Evolutionary conservation across 345 rosid genomes (phyloP).

Genomic region (Citrus inodora): DNA sequence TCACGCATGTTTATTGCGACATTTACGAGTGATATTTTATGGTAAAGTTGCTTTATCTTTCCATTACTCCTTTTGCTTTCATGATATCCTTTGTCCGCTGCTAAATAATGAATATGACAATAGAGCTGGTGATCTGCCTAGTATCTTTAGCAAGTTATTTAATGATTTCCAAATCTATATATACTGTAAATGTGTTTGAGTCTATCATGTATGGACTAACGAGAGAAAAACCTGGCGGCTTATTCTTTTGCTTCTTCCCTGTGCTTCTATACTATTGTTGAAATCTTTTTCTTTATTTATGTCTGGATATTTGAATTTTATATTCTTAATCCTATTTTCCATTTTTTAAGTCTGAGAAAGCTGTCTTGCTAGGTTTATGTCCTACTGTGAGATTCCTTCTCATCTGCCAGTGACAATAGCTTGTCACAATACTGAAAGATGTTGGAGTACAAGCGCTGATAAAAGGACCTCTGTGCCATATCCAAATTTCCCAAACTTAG

Average conservation of each 20-base stretch:
- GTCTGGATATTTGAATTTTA: not conserved
- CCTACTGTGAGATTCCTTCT: constrained; percentile 64
- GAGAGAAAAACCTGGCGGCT: not conserved
- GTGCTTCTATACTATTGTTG: not conserved
- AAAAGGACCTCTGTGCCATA: constrained; percentile 55
- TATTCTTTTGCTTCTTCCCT: not conserved
- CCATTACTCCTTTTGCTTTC: not conserved
- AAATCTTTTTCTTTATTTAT: not conserved
- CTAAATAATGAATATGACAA: not conserved
- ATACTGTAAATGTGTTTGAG: not conserved
- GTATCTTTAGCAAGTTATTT: not conserved
- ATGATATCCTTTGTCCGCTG: not conserved
- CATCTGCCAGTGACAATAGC: constrained; percentile 83
- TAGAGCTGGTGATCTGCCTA: not conserved
- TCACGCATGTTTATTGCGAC: constrained; percentile 73
- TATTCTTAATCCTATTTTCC: not conserved
- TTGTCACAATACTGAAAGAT: constrained; percentile 69
- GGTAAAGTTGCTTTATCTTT: constrained; percentile 39
- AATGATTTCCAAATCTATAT: not conserved
- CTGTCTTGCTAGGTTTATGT: constrained; percentile 58
- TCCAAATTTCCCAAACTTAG: constrained; percentile 65
- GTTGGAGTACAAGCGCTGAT: constrained; percentile 76
- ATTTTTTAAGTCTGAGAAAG: constrained; percentile 19
- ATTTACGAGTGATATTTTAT: constrained; percentile 74
- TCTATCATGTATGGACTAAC: not conserved